phyloP scores from a whole-genome alignment of 179 eudicot species.

The Carnegiea gigantea region DNA sequence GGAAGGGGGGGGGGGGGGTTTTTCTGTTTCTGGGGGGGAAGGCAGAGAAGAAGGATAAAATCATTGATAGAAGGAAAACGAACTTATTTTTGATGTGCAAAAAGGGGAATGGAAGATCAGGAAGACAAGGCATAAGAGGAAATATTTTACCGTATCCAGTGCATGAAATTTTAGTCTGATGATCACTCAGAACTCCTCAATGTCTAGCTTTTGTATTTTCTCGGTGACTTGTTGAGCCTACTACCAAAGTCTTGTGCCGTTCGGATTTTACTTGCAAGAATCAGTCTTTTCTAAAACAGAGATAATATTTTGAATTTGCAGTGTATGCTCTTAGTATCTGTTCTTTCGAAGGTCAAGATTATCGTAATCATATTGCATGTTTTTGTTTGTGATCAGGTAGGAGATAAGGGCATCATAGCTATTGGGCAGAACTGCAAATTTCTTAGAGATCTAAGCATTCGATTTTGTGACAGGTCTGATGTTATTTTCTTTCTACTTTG shows the following conservation, averaged over 20 bases:
- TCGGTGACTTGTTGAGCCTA: background rate
- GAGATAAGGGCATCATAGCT: slow-evolving; percentile 10
- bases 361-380: background rate
- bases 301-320: background rate
- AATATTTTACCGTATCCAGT: background rate
- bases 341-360: background rate
- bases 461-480: slow-evolving; percentile 16
- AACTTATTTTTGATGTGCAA: background rate
- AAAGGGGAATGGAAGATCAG: background rate
- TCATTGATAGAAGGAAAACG: background rate
- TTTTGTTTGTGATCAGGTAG: background rate
- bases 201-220: background rate
- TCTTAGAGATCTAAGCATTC: slow-evolving; percentile 16
- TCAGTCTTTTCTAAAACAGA: background rate
- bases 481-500: background rate
- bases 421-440: slow-evolving; percentile 19
- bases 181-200: background rate
- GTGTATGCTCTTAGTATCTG: background rate
- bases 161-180: background rate
- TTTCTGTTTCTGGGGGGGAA: too few relatives aligned
- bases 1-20: background rate
- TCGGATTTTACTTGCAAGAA: background rate
- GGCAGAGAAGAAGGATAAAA: background rate
- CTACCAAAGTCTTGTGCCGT: background rate
- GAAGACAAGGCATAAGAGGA: background rate